Evolutionary conservation across 1,139 yeast species (phyloP).

Genomic region (Schizosaccharomyces versatilis): DNA sequence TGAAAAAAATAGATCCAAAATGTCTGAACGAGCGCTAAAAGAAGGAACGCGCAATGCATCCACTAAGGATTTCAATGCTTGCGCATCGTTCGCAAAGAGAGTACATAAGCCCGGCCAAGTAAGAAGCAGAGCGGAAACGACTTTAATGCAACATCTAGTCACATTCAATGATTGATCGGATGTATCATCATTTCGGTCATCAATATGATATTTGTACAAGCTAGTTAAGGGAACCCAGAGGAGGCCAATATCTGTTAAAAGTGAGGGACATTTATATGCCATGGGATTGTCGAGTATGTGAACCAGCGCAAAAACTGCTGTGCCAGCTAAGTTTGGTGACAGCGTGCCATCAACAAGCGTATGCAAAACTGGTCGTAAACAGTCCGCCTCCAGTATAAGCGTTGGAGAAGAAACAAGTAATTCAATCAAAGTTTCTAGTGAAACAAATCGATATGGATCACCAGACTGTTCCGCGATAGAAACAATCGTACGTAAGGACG

Average conservation of each 20-base stretch:
- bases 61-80: conserved; percentile 36
- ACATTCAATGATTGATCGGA: conserved; percentile 30
- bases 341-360: conserved; percentile 41
- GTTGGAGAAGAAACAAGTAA: conserved; percentile 38
- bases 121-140: conserved; percentile 40
- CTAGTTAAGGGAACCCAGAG: conserved; percentile 41
- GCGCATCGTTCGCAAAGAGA: conserved; percentile 36
- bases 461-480: conserved; percentile 45
- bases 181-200: conserved; percentile 25
- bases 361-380: conserved; percentile 37
- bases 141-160: conserved; percentile 39
- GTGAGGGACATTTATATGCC: conserved; percentile 34
- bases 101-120: conserved; percentile 61
- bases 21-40: conserved; percentile 25
- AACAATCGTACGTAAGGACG: conserved; percentile 21
- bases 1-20: conserved; percentile 42
- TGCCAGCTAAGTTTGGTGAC: conserved; percentile 27
- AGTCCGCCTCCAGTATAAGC: conserved; percentile 36
- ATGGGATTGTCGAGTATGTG: conserved; percentile 39
- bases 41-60: conserved; percentile 40
- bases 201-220: not conserved
- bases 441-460: conserved; percentile 32
- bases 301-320: conserved; percentile 34
- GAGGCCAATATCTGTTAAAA: conserved; percentile 42
- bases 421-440: conserved; percentile 56